Conservation (phyloP, 1,139 yeast species). For the Debaryomyces psychrophilus region DNA sequence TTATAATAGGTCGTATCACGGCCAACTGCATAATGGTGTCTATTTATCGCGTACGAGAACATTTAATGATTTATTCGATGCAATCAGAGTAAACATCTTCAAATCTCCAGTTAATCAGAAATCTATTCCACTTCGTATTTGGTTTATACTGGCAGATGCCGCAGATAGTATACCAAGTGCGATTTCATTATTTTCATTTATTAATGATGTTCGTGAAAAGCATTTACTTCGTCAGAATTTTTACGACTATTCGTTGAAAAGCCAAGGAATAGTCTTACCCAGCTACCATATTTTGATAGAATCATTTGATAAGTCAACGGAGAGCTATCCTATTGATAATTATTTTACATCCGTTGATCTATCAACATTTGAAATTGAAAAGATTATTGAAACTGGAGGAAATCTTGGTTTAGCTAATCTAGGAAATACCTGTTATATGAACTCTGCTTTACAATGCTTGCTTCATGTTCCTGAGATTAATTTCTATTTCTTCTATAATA, state of each 20-base stretch:
- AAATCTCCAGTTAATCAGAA: slow-evolving; percentile 21
- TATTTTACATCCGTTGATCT: slow-evolving; percentile 24
- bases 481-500: slow-evolving; percentile 67
- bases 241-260: slow-evolving; percentile 28
- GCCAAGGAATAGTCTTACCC: slow-evolving; percentile 34
- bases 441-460: slow-evolving; percentile 90
- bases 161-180: slow-evolving; percentile 28
- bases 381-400: slow-evolving; percentile 31
- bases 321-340: slow-evolving; percentile 34
- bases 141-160: slow-evolving; percentile 39
- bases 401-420: slow-evolving; percentile 71
- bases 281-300: slow-evolving; percentile 42
- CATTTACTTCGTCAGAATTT: slow-evolving; percentile 33
- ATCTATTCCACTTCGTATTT: slow-evolving; percentile 32
- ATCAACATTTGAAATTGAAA: slow-evolving; percentile 22
- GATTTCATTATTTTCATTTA: slow-evolving; percentile 31
- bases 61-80: slow-evolving; percentile 36
- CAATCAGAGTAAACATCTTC: slow-evolving; percentile 25
- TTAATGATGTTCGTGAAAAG: slow-evolving; percentile 35
- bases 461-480: slow-evolving; percentile 85
- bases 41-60: slow-evolving; percentile 37
- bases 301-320: slow-evolving; percentile 24
- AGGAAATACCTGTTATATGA: slow-evolving; percentile 97
- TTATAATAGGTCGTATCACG: slow-evolving; percentile 13
- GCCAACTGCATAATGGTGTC: slow-evolving; percentile 20